phyloP scores from a whole-genome alignment of 2,329 filamentous ascomycete genomes.

The Elsinoe arachidis region DNA sequence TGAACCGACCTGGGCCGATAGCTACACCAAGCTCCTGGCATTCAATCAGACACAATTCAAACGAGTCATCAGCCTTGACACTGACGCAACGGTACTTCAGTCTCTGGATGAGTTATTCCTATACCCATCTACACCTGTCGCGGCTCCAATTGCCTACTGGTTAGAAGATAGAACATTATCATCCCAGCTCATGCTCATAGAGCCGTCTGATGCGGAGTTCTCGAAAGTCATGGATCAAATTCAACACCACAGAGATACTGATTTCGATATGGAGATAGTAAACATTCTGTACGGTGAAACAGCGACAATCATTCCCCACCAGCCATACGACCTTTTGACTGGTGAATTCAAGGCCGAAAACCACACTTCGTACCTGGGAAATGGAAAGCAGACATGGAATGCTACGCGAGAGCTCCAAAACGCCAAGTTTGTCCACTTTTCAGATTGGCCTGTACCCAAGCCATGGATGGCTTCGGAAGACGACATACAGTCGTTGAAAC shows the following conservation, averaged over 20 bases:
- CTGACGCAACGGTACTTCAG: slow-evolving; percentile 55
- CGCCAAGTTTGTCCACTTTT: slow-evolving; percentile 59
- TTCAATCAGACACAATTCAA: slow-evolving; percentile 59
- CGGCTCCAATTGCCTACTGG: slow-evolving; percentile 68
- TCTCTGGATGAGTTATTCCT: slow-evolving; percentile 64
- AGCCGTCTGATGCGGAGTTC: slow-evolving; percentile 38
- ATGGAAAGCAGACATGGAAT: slow-evolving; percentile 49
- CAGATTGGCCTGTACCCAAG: slow-evolving; percentile 61
- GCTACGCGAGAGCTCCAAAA: slow-evolving; percentile 46
- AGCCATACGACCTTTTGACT: slow-evolving; percentile 52
- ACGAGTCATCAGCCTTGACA: slow-evolving; percentile 51
- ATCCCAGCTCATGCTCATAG: slow-evolving; percentile 16
- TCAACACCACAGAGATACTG: slow-evolving; percentile 24
- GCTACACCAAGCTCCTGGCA: slow-evolving; percentile 59
- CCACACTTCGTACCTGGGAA: slow-evolving; percentile 46
- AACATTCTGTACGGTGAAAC: slow-evolving; percentile 53
- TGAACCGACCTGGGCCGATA: slow-evolving; percentile 49
- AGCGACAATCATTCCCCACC: slow-evolving; percentile 57
- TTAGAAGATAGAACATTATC: slow-evolving; percentile 32
- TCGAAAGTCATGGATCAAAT: slow-evolving; percentile 25
- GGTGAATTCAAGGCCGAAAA: slow-evolving; percentile 53
- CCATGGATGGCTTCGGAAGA: slow-evolving; percentile 44
- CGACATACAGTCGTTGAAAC: slow-evolving; percentile 30
- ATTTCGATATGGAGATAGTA: slow-evolving; percentile 54
- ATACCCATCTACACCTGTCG: slow-evolving; percentile 50